Conservation (phyloP, 768 basidiomycete species). For the Rubroboletus satanas region DNA sequence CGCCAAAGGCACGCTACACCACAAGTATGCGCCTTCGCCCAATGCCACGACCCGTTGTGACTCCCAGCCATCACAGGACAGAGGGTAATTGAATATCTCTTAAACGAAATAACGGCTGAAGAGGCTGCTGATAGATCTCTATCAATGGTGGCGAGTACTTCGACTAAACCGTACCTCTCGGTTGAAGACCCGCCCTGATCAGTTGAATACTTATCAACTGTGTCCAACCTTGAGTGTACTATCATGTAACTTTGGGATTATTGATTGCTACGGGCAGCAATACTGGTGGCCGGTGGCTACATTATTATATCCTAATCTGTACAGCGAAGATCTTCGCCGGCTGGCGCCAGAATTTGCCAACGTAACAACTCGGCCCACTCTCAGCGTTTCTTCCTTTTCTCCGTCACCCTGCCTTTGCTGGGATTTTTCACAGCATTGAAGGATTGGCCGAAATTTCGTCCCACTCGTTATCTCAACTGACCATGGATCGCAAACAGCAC, state of each 20-base stretch:
- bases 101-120: background rate
- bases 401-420: too few relatives aligned
- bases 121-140: background rate
- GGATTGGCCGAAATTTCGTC: background rate
- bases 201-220: background rate
- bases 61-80: background rate
- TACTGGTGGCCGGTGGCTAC: background rate
- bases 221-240: background rate
- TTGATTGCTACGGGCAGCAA: background rate
- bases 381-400: too few relatives aligned
- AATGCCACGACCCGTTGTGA: background rate
- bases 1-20: background rate
- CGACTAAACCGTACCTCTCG: background rate
- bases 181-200: background rate
- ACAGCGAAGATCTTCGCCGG: background rate
- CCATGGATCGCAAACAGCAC: constrained; percentile 23
- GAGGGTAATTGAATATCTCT: background rate
- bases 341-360: background rate
- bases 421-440: background rate
- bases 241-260: background rate
- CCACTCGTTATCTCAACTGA: background rate
- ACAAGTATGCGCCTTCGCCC: background rate
- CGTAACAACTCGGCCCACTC: background rate
- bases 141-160: background rate
- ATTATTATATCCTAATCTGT: background rate